phyloP scores from a whole-genome alignment of 495 filamentous ascomycete genomes.

The Chaetomium tenue region DNA sequence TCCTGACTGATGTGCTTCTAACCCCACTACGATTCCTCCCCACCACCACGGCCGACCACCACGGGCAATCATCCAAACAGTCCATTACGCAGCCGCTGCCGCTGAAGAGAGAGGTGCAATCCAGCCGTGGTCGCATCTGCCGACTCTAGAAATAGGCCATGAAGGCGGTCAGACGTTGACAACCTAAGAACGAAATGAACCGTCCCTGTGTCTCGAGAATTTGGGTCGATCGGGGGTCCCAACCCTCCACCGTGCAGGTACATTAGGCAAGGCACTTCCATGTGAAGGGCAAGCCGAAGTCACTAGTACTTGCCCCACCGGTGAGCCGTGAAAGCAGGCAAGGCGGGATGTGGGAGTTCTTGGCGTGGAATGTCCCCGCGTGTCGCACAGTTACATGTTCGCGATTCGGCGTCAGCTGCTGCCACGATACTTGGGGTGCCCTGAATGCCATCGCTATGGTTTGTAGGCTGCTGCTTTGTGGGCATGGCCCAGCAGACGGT shows the following conservation, averaged over 20 bases:
- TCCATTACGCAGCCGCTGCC: background rate
- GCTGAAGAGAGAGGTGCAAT: background rate
- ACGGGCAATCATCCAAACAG: background rate
- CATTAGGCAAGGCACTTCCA: too few relatives aligned
- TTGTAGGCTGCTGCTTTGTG: background rate
- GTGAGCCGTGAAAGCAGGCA: conserved; percentile 10
- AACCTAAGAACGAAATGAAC: background rate
- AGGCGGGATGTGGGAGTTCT: conserved; percentile 18
- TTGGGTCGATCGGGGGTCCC: background rate
- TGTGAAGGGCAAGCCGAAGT: conserved; percentile 12
- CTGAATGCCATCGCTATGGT: background rate
- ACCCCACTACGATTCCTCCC: background rate
- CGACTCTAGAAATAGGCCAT: background rate
- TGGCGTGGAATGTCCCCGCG: conserved; percentile 8
- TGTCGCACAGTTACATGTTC: background rate
- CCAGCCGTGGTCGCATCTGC: too few relatives aligned
- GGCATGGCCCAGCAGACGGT: too few relatives aligned
- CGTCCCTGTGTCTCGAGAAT: background rate
- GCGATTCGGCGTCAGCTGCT: background rate
- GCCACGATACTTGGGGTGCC: background rate
- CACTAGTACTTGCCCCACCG: conserved; percentile 25
- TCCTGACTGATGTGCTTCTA: background rate
- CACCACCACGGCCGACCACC: too few relatives aligned
- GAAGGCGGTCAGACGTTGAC: too few relatives aligned
- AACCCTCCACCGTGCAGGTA: background rate